Evolutionary conservation across 2,329 filamentous ascomycete species (phyloP).

Genomic region (Pestalotiopsis sp.): DNA sequence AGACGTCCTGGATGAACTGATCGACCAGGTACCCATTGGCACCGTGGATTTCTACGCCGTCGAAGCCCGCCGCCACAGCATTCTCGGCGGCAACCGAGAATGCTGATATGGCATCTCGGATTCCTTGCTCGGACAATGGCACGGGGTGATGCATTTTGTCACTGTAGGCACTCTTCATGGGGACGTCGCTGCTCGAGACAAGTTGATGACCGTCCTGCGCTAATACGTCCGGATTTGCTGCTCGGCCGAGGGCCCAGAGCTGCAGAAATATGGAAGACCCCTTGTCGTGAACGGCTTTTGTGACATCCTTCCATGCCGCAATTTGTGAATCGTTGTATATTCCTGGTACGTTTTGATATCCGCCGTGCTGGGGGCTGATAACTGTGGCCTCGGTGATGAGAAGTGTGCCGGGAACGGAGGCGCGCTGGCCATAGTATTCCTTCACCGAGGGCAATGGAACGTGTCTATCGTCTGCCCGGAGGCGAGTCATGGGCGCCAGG

Average conservation of each 20-base stretch:
- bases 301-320: constrained; percentile 56
- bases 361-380: constrained; percentile 47
- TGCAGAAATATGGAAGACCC: constrained; percentile 62
- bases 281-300: constrained; percentile 59
- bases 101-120: constrained; percentile 13
- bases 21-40: constrained; percentile 54
- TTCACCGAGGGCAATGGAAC: constrained; percentile 32
- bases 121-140: constrained; percentile 27
- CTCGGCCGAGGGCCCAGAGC: constrained; percentile 62
- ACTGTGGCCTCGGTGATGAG: constrained; percentile 58
- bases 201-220: neutral
- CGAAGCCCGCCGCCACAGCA: constrained; percentile 17
- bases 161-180: constrained; percentile 8
- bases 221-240: constrained; percentile 30
- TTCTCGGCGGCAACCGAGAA: constrained; percentile 19
- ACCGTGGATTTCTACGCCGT: constrained; percentile 19
- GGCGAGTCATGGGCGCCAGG: constrained; percentile 53
- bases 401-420: constrained; percentile 42
- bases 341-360: constrained; percentile 49
- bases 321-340: constrained; percentile 55
- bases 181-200: constrained; percentile 26
- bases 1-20: constrained; percentile 55
- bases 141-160: neutral
- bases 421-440: constrained; percentile 46
- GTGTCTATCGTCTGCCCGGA: constrained; percentile 43